phyloP scores from a whole-genome alignment of 495 filamentous ascomycete species.

The Eremomyces bilateralis region DNA sequence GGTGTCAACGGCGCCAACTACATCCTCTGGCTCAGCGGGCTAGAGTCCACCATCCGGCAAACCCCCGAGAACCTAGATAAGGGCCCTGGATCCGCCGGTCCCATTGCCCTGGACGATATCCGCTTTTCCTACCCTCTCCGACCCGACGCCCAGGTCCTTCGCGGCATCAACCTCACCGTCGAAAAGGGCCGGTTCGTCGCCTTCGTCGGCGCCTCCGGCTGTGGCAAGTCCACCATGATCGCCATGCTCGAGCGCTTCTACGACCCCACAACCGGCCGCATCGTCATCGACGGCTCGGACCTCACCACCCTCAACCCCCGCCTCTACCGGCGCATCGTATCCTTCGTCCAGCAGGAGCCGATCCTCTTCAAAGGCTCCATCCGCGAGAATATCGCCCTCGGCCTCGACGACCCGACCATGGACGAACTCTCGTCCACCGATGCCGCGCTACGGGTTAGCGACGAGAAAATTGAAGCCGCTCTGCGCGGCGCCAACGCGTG shows the following conservation, averaged over 20 bases:
- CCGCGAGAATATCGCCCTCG: slow-evolving; percentile 7
- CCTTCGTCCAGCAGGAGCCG: neutral
- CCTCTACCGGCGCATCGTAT: neutral
- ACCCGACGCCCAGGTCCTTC: neutral
- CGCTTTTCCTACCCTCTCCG: neutral
- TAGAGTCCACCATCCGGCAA: neutral
- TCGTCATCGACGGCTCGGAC: neutral
- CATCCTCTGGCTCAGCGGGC: neutral
- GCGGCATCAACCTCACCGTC: neutral
- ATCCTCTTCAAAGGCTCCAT: neutral
- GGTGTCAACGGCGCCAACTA: neutral
- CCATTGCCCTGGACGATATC: neutral
- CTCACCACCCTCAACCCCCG: neutral
- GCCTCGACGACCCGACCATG: slow-evolving; percentile 19
- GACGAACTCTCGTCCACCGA: slow-evolving; percentile 33
- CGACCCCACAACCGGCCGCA: slow-evolving; percentile 10
- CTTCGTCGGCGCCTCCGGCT: slow-evolving; percentile 10
- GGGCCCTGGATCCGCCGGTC: slow-evolving; percentile 14
- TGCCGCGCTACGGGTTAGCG: slow-evolving; percentile 41
- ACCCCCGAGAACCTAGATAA: neutral
- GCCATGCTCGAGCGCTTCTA: slow-evolving; percentile 13
- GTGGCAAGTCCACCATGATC: slow-evolving; percentile 8
- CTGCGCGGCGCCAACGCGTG: neutral
- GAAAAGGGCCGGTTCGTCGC: slow-evolving; percentile 1
- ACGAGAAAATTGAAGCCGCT: slow-evolving; percentile 31